Evolutionary conservation across 2,329 filamentous ascomycete species (phyloP), one percentile per base, ranked within the genome.

Genomic region (Colletotrichum acutatum): DNA sequence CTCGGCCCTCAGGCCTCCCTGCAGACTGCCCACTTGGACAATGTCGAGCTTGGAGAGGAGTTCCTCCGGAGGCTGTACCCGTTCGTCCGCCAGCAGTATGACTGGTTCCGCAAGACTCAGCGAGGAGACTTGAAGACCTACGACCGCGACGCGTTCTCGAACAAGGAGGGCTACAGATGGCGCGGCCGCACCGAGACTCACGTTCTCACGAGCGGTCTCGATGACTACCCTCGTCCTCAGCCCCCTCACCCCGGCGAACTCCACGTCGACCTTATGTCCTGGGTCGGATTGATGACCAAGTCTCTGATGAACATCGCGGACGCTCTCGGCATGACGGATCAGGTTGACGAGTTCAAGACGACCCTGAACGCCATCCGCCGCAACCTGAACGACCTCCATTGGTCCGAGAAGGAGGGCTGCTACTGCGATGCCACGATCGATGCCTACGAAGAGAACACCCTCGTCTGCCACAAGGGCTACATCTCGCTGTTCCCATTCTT

Each of bases 391-490:
- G 95, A 98, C 80, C 88, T 99, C 52, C 97, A 99, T 84, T 99
- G 97, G 97, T 93, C 92, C 22, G 90, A 94, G 68, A 88, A 92
- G 77, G 89, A 92, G 4, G 91, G 94, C 69, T 94, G 93, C 74
- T 99, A 95, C 85, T 99, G 97, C 81, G 97, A 99, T 81, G 95
- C 95, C 1, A 98, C 95, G 0, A 93, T 99, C 73, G 96, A 99
- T 78, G 95, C 95, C 74, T 99, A 94, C 80, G 97, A 99, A 82
- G 97, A 99, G 84, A 92, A 94, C 78, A 83, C 88, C 46, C 92
- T 97, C 24, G 94, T 98, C 54, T 99, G 97, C 84, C 97, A 98
- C 86, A 98, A 97, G 83, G 97, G 97, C 24, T 99, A 99, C 80
- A 91, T 98, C 76, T 97, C 94, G 26, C 87, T 99, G 32, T 97